Evolutionary conservation across 305 asterid genomes (phyloP), one percentile per base, ranked within the genome.

Genomic region (Fraxinus paxiana): DNA sequence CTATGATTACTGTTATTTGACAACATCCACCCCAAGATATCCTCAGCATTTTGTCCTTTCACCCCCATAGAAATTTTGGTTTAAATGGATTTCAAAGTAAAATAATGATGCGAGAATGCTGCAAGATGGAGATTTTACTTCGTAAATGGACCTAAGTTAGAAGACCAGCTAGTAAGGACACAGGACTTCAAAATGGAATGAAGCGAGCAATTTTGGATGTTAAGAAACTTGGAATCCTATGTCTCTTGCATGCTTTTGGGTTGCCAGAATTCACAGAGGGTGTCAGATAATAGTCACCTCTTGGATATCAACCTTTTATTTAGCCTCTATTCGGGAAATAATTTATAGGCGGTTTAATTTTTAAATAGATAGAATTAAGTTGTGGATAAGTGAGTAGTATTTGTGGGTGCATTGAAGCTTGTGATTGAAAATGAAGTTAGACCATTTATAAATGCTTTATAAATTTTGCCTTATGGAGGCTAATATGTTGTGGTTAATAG

Each of bases 61-160:
- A 24, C 26, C 54, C 77, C 48, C 59, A 38, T 30, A 30, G 30
- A 43, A 75, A 17, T 26, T 75, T 46, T 75, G 65, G 37, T 75
- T 75, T 4, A 15, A 17, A 26, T 75, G 41, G 31, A 78, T 81
- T 18, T 78, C 20, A 0, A 77, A 82, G 73, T 63, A 17, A 79
- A 73, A 28, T 31, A 26, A 35, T 51, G 22, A 17, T 9, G 22
- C 37, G 51, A 28, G 10, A 71, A 34, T 18, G 38, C 78, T 70
- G 85, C 73, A 37, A 73, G 38, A 73, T 35, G 22, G 37, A 65
- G 73, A n/a, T 18, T 18, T 54, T 18, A 38, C 56, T 63, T 59
- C 9, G n/a, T 72, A n/a, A 12, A 61, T 17, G 54, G 54, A 48
- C 38, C 26, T 26, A 4, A 69, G 41, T n/a, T 33, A 71, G 37